Conservation (phyloP, 2,329 filamentous ascomycete species). For the Aspergillus eucalypticola region DNA sequence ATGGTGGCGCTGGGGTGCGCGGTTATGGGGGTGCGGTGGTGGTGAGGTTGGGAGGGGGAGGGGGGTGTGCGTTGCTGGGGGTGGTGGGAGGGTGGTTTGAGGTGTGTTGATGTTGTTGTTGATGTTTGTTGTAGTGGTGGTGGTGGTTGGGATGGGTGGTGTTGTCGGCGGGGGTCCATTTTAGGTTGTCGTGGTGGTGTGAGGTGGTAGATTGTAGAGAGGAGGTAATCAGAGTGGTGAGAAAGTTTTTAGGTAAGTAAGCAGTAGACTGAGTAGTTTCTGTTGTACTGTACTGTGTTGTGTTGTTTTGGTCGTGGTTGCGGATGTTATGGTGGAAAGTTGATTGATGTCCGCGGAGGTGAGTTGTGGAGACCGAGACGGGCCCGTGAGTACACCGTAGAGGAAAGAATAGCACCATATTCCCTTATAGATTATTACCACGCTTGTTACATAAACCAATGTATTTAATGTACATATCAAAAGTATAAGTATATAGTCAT, state of each 20-base stretch:
- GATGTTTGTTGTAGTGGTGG: not conserved
- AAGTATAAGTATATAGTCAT: not conserved
- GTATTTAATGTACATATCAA: too few species aligned
- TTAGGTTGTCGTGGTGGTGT: not conserved
- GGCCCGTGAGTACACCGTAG: not conserved
- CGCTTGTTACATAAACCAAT: too few species aligned
- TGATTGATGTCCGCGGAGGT: not conserved
- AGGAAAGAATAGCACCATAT: not conserved
- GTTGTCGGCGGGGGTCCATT: conserved; percentile 22
- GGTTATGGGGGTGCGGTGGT: conserved; percentile 38
- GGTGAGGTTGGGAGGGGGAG: conserved; percentile 25
- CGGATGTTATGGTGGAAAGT: not conserved
- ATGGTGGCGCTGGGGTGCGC: conserved; percentile 41
- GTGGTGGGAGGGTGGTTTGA: conserved; percentile 21
- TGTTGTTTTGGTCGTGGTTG: not conserved
- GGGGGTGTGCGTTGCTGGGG: conserved; percentile 28
- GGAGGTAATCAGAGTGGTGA: not conserved
- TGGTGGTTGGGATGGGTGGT: conserved; percentile 5
- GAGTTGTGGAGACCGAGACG: not conserved
- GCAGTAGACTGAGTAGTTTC: not conserved
- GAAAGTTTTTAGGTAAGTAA: not conserved
- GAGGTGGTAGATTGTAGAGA: not conserved
- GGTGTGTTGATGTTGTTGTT: conserved; percentile 20
- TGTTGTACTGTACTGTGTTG: not conserved
- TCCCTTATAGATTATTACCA: not conserved